These are phyloP conservation scores for Candida pseudoviswanathii DNA, from an alignment of 1,139 yeast species.

Conservation along the genomic window DNA sequence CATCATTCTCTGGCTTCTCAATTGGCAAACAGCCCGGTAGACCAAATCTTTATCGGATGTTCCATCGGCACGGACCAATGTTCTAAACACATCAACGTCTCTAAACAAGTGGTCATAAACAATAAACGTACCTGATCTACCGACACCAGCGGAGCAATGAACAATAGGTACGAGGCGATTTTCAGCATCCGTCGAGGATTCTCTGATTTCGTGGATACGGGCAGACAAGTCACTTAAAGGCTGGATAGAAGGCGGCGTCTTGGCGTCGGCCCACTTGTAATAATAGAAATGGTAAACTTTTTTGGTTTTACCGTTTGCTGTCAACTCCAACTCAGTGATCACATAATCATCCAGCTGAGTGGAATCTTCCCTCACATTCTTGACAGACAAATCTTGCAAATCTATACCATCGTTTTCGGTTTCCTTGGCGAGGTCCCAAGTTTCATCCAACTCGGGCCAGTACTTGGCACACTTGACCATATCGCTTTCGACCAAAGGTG, in stretches of 20 bases:
- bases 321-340: conserved; percentile 31
- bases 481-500: conserved; percentile 68
- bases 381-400: conserved; percentile 24
- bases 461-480: conserved; percentile 70
- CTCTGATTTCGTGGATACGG: conserved; percentile 21
- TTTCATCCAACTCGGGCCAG: conserved; percentile 56
- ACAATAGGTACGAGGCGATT: conserved; percentile 42
- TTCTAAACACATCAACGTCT: conserved; percentile 9
- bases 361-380: conserved; percentile 21
- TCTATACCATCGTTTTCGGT: conserved; percentile 28
- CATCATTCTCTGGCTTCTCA: conserved; percentile 59
- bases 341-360: conserved; percentile 27
- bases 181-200: background rate
- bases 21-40: conserved; percentile 31
- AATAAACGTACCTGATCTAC: conserved; percentile 79
- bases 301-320: conserved; percentile 26
- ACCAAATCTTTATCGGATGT: conserved; percentile 12
- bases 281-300: conserved; percentile 56
- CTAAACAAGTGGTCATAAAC: conserved; percentile 57
- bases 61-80: conserved; percentile 2
- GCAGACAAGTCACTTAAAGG: conserved; percentile 39
- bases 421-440: conserved; percentile 23
- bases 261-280: conserved; percentile 60
- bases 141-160: conserved; percentile 88
- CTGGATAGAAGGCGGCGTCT: conserved; percentile 42